Evolutionary conservation across 2,329 filamentous ascomycete genomes (phyloP), one percentile per base, ranked within the genome.

Genomic region (Thelonectria olida): DNA sequence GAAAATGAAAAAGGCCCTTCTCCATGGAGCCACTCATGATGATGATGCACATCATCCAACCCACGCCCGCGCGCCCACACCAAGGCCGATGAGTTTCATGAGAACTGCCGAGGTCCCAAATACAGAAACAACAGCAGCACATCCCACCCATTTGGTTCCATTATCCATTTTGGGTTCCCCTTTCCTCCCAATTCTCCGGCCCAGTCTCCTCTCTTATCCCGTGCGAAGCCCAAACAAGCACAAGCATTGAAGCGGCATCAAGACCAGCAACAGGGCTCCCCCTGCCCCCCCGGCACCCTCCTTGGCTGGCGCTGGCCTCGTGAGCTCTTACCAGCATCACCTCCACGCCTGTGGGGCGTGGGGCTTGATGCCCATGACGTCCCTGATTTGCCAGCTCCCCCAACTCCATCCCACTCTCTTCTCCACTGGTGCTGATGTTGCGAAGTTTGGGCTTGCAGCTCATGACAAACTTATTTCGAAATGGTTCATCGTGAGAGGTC

Each of bases 391-490:
- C 67, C 61, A 67, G 62, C 41, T 56, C 62, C 54, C 52, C 48
- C 59, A 53, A 42, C 42, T 67, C 31, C 69, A 45, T 72, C 69
- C 69, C 69, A 71, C 69, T 67, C 65, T 70, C 69, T 58, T 25
- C 65, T 72, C 69, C 69, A 69, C 69, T 68, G 64, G 59, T 56
- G 67, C 69, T 72, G 69, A 72, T 72, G 67, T 58, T 58, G 56
- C 45, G 48, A 58, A 67, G 55, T 61, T 62, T 62, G 42, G 54
- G 53, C 63, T 57, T 67, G 62, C 65, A 71, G 61, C 25, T 31
- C 69, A 72, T 72, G 69, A 72, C 69, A 72, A 72, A 72, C 69
- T 62, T 62, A 68, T 68, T 72, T 69, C 61, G 61, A 64, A 72
- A 67, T 59, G 44, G 59, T 64, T 70, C 63, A 61, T 59, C 61